Evolutionary conservation across 164 flowering plant genomes (phyloP).

Genomic region (Aristolochia fimbriata): DNA sequence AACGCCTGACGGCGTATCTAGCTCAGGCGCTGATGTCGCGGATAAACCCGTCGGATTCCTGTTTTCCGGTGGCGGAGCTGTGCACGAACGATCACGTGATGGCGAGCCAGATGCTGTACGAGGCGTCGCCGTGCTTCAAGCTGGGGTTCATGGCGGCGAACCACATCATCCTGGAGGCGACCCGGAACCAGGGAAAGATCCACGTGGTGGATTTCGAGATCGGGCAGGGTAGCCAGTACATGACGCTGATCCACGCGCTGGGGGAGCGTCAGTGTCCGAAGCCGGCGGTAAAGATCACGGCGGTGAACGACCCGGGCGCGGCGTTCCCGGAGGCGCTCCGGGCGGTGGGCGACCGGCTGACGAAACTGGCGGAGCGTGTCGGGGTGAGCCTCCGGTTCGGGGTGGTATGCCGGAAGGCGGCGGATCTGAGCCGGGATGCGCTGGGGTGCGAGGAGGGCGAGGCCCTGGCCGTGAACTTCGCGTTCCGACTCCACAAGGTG

Average conservation of each 20-base stretch:
- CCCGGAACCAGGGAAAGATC: slow-evolving; percentile 15
- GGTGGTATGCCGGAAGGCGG: slow-evolving; percentile 13
- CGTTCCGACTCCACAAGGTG: slow-evolving; percentile 44
- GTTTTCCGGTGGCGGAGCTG: slow-evolving; percentile 24
- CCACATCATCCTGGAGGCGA: slow-evolving; percentile 57
- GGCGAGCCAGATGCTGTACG: slow-evolving; percentile 44
- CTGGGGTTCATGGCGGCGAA: slow-evolving; percentile 72
- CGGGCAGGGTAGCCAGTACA: slow-evolving; percentile 60
- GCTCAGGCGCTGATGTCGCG: slow-evolving; percentile 43
- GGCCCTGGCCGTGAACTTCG: slow-evolving; percentile 67
- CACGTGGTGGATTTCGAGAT: slow-evolving; percentile 45
- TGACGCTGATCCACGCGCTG: slow-evolving; percentile 48
- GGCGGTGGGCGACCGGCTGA: slow-evolving; percentile 33
- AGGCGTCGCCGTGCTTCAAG: slow-evolving; percentile 67
- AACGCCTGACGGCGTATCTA: slow-evolving; percentile 42
- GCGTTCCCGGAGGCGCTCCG: slow-evolving; percentile 11
- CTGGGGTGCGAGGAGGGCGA: slow-evolving; percentile 46
- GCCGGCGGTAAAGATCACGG: slow-evolving; percentile 39
- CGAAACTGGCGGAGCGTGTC: slow-evolving; percentile 27
- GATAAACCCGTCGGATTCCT: slow-evolving; percentile 24
- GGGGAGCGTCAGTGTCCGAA: slow-evolving; percentile 17
- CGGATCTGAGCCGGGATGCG: slow-evolving; percentile 39
- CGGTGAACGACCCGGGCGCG: slow-evolving; percentile 21
- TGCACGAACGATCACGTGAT: slow-evolving; percentile 29
- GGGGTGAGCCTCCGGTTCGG: slow-evolving; percentile 36